Evolutionary conservation across 371 early-diverging fungal genomes (phyloP).

Genomic region (Mucor racemosus): DNA sequence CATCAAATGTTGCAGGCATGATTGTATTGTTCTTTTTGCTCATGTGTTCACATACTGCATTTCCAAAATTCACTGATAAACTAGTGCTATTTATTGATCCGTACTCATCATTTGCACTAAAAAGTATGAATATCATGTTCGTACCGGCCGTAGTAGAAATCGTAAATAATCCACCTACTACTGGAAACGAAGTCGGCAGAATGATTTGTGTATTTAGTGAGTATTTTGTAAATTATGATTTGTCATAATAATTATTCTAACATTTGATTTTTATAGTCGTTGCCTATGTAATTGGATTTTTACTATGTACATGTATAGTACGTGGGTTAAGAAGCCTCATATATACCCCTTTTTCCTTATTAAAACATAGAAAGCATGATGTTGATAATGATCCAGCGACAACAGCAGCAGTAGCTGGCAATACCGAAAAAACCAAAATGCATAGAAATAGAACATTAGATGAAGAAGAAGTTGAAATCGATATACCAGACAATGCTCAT

Average conservation of each 20-base stretch:
- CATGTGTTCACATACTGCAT: slow-evolving; percentile 13
- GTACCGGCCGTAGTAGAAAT: slow-evolving; percentile 30
- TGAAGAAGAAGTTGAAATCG: slow-evolving; percentile 16
- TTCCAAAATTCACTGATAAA: slow-evolving; percentile 24
- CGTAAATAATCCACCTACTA: slow-evolving; percentile 25
- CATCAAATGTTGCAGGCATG: slow-evolving; percentile 39
- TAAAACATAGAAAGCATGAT: not conserved
- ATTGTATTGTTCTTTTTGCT: slow-evolving; percentile 32
- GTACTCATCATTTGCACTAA: slow-evolving; percentile 29
- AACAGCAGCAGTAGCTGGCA: not conserved
- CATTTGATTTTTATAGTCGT: slow-evolving; percentile 17
- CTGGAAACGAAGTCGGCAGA: slow-evolving; percentile 34
- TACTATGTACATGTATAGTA: slow-evolving; percentile 22
- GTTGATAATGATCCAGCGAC: not conserved
- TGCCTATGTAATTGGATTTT: slow-evolving; percentile 22
- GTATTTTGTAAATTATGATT: not conserved
- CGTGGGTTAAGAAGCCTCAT: slow-evolving; percentile 9
- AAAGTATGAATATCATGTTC: slow-evolving; percentile 41
- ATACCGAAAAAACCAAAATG: not conserved
- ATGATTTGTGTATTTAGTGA: slow-evolving; percentile 38
- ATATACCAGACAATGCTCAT: not conserved
- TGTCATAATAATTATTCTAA: not conserved
- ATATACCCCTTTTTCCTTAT: not conserved
- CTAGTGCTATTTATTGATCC: slow-evolving; percentile 28
- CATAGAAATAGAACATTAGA: slow-evolving; percentile 5